phyloP scores from a whole-genome alignment of 1,284 basidiomycete species.

The Sanghuangporus weigelae region DNA sequence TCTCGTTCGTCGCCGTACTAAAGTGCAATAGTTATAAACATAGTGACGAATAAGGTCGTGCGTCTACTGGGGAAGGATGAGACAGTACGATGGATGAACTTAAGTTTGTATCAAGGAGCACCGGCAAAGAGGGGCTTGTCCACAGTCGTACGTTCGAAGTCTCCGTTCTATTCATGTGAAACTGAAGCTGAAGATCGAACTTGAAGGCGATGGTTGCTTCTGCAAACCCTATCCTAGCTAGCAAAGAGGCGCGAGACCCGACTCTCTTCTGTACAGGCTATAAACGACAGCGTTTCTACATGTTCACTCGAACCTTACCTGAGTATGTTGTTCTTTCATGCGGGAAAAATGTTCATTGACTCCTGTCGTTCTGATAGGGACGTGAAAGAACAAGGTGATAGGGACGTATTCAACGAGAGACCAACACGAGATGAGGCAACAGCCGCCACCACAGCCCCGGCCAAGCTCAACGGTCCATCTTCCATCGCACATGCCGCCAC shows the following conservation, averaged over 20 bases:
- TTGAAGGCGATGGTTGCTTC: conserved; percentile 88
- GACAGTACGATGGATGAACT: conserved; percentile 84
- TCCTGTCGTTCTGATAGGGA: conserved; percentile 48
- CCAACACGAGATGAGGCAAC: conserved; percentile 96
- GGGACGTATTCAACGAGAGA: conserved; percentile 98
- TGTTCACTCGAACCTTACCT: conserved; percentile 90
- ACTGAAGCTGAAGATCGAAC: conserved; percentile 1
- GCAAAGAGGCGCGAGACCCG: conserved; percentile 80
- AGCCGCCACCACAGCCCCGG: conserved; percentile 67
- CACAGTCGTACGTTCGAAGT: conserved; percentile 57
- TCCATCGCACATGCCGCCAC: conserved; percentile 73
- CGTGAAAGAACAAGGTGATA: conserved; percentile 72
- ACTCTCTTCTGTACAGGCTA: conserved; percentile 92
- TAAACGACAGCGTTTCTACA: conserved; percentile 93
- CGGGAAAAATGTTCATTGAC: not conserved
- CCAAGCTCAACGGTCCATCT: conserved; percentile 50
- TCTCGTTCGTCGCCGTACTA: not conserved
- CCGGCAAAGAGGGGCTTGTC: conserved; percentile 83
- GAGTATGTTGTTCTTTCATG: conserved; percentile 52
- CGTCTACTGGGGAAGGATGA: conserved; percentile 94
- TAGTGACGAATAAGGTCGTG: conserved; percentile 89
- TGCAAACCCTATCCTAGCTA: conserved; percentile 88
- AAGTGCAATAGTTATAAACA: conserved; percentile 75
- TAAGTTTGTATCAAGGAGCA: conserved; percentile 89
- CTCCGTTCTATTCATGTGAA: not conserved